These are phyloP conservation scores for Hemisphaericaspora xylofermentans DNA, from an alignment of 1,139 yeast species.

Conservation along the genomic window DNA sequence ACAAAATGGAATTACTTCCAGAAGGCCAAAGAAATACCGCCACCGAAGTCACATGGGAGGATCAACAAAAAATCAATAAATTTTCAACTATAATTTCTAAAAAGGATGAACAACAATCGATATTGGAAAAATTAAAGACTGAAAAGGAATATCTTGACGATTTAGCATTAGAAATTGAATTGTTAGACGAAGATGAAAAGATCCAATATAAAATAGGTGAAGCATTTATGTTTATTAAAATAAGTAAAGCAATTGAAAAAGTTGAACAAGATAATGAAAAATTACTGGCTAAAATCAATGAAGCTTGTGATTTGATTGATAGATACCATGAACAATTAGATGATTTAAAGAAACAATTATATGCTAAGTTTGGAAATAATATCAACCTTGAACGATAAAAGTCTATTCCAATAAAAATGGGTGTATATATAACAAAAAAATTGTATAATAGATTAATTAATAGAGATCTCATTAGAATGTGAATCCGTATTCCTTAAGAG, in stretches of 20 bases:
- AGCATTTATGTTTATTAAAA: slow-evolving; percentile 66
- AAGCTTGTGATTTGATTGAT: slow-evolving; percentile 47
- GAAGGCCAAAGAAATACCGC: slow-evolving; percentile 65
- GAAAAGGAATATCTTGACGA: slow-evolving; percentile 92
- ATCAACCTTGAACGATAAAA: slow-evolving; percentile 74
- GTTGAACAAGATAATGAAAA: slow-evolving; percentile 60
- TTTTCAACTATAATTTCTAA: slow-evolving; percentile 79
- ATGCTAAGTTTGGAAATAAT: slow-evolving; percentile 86
- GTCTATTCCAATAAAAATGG: not conserved
- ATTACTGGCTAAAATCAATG: slow-evolving; percentile 50
- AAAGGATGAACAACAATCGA: slow-evolving; percentile 56
- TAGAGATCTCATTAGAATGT: not conserved
- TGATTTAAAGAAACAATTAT: slow-evolving; percentile 67
- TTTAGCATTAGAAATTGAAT: slow-evolving; percentile 78
- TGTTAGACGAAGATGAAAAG: slow-evolving; percentile 75
- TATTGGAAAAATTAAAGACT: slow-evolving; percentile 49
- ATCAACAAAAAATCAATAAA: slow-evolving; percentile 84
- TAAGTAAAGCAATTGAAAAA: slow-evolving; percentile 60
- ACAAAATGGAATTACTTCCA: slow-evolving; percentile 55
- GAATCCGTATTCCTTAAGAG: slow-evolving; percentile 3
- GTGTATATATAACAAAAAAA: not conserved
- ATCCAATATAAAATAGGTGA: slow-evolving; percentile 76
- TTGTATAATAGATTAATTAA: not conserved
- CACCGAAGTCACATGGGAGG: slow-evolving; percentile 80
- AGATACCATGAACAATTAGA: slow-evolving; percentile 54